Conservation (phyloP, 768 basidiomycete species). For the Agaricus blazei region DNA sequence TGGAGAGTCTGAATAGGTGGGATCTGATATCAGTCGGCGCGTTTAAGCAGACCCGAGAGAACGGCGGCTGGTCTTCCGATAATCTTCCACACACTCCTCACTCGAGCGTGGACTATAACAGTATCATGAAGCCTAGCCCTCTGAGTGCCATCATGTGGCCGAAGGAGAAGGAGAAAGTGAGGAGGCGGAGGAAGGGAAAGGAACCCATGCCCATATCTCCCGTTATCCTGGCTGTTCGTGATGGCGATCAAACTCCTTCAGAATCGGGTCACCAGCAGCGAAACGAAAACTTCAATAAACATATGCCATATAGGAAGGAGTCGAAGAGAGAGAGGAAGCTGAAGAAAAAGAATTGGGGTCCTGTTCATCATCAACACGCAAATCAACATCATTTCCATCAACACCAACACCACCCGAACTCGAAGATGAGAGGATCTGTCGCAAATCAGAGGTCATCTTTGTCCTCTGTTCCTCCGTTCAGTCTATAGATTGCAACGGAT, state of each 20-base stretch:
- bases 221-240: conserved; percentile 44
- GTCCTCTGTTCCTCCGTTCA: conserved; percentile 25
- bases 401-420: conserved; percentile 61
- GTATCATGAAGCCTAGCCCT: conserved; percentile 51
- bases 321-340: conserved; percentile 62
- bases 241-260: conserved; percentile 56
- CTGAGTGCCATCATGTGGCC: conserved; percentile 53
- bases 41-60: conserved; percentile 56
- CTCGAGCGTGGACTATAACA: conserved; percentile 37
- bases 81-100: conserved; percentile 18
- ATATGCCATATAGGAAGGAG: conserved; percentile 56
- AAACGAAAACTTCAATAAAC: conserved; percentile 24
- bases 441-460: conserved; percentile 47
- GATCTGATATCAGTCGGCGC: conserved; percentile 69
- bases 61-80: conserved; percentile 32
- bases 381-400: conserved; percentile 38
- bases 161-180: conserved; percentile 27
- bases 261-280: conserved; percentile 21
- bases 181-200: conserved; percentile 19
- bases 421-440: conserved; percentile 50
- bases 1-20: conserved; percentile 60
- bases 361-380: conserved; percentile 36
- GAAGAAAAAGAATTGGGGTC: conserved; percentile 52
- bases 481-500: conserved; percentile 16
- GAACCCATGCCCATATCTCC: conserved; percentile 41